Evolutionary conservation across 2,329 filamentous ascomycete species (phyloP).

Genomic region (Penicillium sp.): DNA sequence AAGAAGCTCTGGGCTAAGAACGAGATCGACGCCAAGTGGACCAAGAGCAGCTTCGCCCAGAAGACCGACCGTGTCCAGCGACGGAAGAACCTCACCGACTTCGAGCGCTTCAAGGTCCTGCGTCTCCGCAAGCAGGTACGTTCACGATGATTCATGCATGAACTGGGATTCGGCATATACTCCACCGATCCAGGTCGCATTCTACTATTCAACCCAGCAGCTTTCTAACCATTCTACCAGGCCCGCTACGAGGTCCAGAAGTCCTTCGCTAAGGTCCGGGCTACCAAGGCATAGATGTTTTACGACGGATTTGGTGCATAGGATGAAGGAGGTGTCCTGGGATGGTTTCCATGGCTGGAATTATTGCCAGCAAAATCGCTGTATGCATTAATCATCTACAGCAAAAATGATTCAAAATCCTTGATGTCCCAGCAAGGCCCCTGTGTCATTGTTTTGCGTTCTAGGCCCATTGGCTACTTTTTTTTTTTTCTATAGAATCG

Average conservation of each 20-base stretch:
- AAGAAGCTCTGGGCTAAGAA: conserved; percentile 88
- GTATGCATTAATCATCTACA: conserved; percentile 43
- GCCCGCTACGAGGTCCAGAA: conserved; percentile 95
- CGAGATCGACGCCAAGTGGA: conserved; percentile 92
- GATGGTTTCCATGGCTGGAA: conserved; percentile 40
- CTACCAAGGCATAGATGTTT: conserved; percentile 61
- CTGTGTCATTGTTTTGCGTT: conserved; percentile 21
- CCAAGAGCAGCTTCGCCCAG: conserved; percentile 90
- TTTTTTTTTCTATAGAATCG: conserved; percentile 20
- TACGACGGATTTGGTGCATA: conserved; percentile 41
- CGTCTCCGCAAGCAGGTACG: conserved; percentile 97
- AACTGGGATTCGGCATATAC: background rate
- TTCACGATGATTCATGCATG: background rate
- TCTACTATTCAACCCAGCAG: background rate
- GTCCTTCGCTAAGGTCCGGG: conserved; percentile 88
- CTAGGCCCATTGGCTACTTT: conserved; percentile 15
- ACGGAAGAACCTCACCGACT: conserved; percentile 92
- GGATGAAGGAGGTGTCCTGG: conserved; percentile 44
- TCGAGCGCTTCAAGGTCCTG: conserved; percentile 99
- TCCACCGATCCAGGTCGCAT: background rate
- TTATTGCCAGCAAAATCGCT: conserved; percentile 40
- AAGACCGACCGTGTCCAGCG: conserved; percentile 81
- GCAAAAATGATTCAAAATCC: conserved; percentile 45
- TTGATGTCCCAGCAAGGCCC: conserved; percentile 39
- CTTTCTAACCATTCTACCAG: conserved; percentile 38